These are phyloP conservation scores for Carpinus viminea DNA, from an alignment of 306 rosid species.

Conservation along the genomic window DNA sequence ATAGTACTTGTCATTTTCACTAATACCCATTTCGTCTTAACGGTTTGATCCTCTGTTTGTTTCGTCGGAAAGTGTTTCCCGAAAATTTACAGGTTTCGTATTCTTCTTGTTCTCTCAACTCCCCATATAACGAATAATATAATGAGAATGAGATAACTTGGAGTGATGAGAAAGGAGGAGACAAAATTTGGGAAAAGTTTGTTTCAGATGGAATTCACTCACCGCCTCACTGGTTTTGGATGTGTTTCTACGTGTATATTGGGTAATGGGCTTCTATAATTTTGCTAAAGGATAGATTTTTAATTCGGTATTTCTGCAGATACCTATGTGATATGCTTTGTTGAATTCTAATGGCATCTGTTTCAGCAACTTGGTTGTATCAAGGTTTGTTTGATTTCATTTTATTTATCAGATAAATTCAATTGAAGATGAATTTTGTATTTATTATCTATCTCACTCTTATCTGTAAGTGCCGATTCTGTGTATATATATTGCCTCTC, in stretches of 20 bases:
- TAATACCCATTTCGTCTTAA: neutral
- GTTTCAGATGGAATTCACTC: neutral
- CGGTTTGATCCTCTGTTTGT: neutral
- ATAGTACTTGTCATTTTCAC: neutral
- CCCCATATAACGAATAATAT: neutral
- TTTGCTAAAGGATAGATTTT: neutral
- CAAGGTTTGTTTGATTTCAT: slow-evolving; percentile 28
- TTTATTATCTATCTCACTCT: neutral
- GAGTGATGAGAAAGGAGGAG: neutral
- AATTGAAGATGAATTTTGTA: neutral
- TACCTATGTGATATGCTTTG: neutral
- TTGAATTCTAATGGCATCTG: slow-evolving; percentile 37
- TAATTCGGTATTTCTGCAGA: neutral
- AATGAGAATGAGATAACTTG: neutral
- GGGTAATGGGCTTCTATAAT: neutral
- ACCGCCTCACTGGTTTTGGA: too few species aligned
- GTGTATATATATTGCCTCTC: neutral
- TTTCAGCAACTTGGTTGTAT: slow-evolving; percentile 42
- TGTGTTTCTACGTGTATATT: neutral
- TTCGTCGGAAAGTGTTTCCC: neutral
- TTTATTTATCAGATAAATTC: too few species aligned
- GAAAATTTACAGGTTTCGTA: neutral
- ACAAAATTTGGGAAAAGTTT: neutral
- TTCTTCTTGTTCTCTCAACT: neutral
- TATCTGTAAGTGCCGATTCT: too few species aligned